Base-by-base conservation (phyloP, 1,139 yeast species). In the Nakaseomyces nivariensis region DNA sequence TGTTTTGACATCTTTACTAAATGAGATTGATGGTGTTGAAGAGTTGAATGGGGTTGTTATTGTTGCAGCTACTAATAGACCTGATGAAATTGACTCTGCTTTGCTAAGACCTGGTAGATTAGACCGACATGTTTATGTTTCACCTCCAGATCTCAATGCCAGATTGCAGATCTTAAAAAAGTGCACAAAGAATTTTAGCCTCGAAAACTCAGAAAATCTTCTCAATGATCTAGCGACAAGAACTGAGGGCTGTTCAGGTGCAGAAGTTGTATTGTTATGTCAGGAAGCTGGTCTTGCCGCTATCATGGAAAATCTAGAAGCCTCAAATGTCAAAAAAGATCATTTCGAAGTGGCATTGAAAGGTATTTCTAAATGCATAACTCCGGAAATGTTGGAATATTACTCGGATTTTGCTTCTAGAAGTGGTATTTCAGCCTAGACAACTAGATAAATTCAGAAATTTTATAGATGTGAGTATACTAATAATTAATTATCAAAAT, bases 271-370 rank as follows among this genome's bases (percentile, higher is more conserved):
- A 0, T 75, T 89, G 40, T 67, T 90, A 27, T 87, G 97, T 59
- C 97, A 90, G 64, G 97, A 92, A 65, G 96, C 97, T 0, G 98
- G 98, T 2, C 71, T 92, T 34, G 78, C 86, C 9, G 97, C 97
- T 0, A 83, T 92, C 52, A 87, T 86, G 82, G 96, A 87, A 58
- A 71, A 85, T 56, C 67, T 76, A 11, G 70, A 76, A 3, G 78
- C 87, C 5, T 64, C 66, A 1, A 59, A 60, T 9, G 95, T 92
- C 1, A 66, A 68, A 29, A 71, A 71, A 54, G 71, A 71, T 33
- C 97, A 92, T 65, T 92, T 92, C 60, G 80, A 77, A 33, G 74
- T 72, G 52, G 97, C 96, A 0, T 62, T 90, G 51, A 59, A 61
- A 44, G 83, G 81, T 0, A 75, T 89, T 27, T 77, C 90, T 11